Evolutionary conservation across 2,329 filamentous ascomycete species (phyloP).

Genomic region (Aspergillus unguis): DNA sequence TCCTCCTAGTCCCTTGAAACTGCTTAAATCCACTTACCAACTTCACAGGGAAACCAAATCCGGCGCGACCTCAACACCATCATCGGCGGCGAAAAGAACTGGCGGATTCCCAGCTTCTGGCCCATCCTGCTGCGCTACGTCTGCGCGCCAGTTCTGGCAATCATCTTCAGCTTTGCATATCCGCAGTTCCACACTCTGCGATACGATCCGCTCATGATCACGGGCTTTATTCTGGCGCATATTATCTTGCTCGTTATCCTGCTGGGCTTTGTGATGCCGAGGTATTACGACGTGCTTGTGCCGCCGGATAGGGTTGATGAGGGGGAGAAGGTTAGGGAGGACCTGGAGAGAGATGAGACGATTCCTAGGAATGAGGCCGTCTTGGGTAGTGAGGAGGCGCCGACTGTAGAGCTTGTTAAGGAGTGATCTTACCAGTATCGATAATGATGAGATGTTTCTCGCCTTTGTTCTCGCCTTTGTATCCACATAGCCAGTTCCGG

Average conservation of each 20-base stretch:
- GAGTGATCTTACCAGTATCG: not conserved
- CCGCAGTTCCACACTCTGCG: constrained; percentile 49
- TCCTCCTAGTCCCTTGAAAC: not conserved
- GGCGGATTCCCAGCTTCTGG: constrained; percentile 54
- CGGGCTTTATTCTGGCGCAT: constrained; percentile 51
- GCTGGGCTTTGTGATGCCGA: constrained; percentile 50
- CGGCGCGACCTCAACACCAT: constrained; percentile 54
- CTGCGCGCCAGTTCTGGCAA: constrained; percentile 49
- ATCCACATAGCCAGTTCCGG: no score
- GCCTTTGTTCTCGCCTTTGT: no score
- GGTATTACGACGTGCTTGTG: constrained; percentile 55
- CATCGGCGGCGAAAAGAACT: constrained; percentile 54
- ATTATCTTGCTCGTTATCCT: constrained; percentile 48
- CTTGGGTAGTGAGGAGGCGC: not conserved
- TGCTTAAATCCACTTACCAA: not conserved
- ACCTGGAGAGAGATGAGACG: not conserved
- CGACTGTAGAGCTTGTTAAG: not conserved
- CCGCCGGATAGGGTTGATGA: constrained; percentile 47
- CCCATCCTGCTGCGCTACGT: constrained; percentile 51
- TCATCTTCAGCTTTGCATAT: constrained; percentile 54
- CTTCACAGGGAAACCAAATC: constrained; percentile 52
- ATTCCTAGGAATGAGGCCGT: not conserved
- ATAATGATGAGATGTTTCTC: no score
- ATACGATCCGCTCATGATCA: constrained; percentile 51
- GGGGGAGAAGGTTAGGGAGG: constrained; percentile 25